Base-by-base conservation (phyloP, 768 basidiomycete species). In the Collybia sordida region DNA sequence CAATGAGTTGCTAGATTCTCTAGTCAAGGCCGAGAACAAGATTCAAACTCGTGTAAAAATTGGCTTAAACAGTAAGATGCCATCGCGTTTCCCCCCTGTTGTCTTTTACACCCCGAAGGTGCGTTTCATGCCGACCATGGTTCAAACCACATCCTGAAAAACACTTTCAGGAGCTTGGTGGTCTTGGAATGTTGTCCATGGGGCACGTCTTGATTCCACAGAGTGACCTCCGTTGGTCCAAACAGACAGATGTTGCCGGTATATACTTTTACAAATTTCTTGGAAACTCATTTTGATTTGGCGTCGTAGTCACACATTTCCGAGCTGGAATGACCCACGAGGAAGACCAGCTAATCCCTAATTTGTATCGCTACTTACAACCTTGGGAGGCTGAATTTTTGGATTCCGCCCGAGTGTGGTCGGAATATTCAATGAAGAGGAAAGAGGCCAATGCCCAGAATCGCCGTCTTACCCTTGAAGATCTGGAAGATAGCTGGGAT, bases 401-500 rank as follows among this genome's bases (percentile, higher is more conserved):
- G 52, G 97, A 99, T 64, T 98, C 95, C 1, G 95, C 95, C 35
- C 93, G 97, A 59, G 97, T 99, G 35, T 99, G 97, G 97, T 92
- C 88, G 0, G 97, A 99, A 68, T 99, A 99, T 67, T 95, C 96
- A 0, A 91, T 98, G 93, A 99, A 98, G 78, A 77, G 97, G 59
- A 98, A 98, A 68, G 97, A 99, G 65, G 97, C 97, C n/a, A 97
- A 94, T 56, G 96, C 97, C 1, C 93, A 97, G 66, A 98, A 98
- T 71, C 88, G 96, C 49, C 87, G 97, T 14, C 78, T 99, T 47
- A 99, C 97, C 1, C 77, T 99, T 17, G 97, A 99, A 66, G 97
- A 98, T 77, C 79, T 98, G 22, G 97, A 98, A 66, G 95, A 99
- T 63, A 93, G 89, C 60, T 98, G 96, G 96, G 96, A 98, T 70